phyloP scores from a whole-genome alignment of 176 grass and related monocot genomes.

The sorghum (Sorghum bicolor) region Sorghum_bicolor_NCBIv3 NC_012878.2:10600501-10601000 shows the following conservation, averaged over 20 bases:
- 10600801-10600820: conserved; percentile 71
- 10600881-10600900: conserved; percentile 58
- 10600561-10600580: conserved; percentile 77
- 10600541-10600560: conserved; percentile 66
- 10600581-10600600: conserved; percentile 84
- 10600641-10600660: background rate
- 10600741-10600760: conserved; percentile 57
- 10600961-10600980: conserved; percentile 69
- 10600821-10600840: conserved; percentile 70
- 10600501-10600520: conserved; percentile 81
- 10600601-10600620: conserved; percentile 33
- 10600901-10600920: conserved; percentile 74
- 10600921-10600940: conserved; percentile 30
- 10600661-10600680: too few relatives aligned
- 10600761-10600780: conserved; percentile 51
- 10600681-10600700: background rate
- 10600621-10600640: background rate
- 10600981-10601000: conserved; percentile 87
- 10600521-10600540: conserved; percentile 60
- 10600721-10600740: conserved; percentile 63
- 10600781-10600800: conserved; percentile 90
- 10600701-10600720: too few relatives aligned
- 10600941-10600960: conserved; percentile 19
- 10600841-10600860: conserved; percentile 56
- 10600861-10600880: conserved; percentile 61